A percentile compares a stretch with the other conserved stretches of the same genome.
Evolutionary conservation across 1,284 basidiomycete species (phyloP).

Genomic region (Trichosporon sp.): DNA sequence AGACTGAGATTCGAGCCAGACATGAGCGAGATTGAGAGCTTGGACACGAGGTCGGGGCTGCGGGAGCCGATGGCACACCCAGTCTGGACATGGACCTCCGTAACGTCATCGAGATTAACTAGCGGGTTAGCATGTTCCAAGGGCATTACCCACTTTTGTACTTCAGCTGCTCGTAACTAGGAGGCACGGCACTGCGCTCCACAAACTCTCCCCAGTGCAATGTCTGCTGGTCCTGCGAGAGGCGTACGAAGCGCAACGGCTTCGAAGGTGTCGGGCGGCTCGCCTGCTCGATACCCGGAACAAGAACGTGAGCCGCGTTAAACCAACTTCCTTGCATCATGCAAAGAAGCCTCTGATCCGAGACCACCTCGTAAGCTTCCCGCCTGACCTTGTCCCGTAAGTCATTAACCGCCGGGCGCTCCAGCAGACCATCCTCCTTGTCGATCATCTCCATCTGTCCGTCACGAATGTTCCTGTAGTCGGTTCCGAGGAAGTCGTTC

Average conservation of each 20-base stretch:
- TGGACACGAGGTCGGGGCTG: conserved; percentile 59
- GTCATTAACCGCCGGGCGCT: conserved; percentile 81
- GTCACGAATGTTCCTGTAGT: conserved; percentile 84
- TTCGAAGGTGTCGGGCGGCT: conserved; percentile 35
- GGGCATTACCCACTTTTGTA: conserved; percentile 64
- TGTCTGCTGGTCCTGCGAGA: conserved; percentile 47
- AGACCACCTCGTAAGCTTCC: conserved; percentile 90
- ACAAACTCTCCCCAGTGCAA: conserved; percentile 51
- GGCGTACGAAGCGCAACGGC: conserved; percentile 47
- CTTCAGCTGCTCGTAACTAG: conserved; percentile 41
- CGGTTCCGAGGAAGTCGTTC: conserved; percentile 77
- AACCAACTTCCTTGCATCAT: conserved; percentile 55
- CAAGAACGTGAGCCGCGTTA: conserved; percentile 44
- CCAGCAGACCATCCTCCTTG: conserved; percentile 83
- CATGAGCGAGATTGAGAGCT: conserved; percentile 76
- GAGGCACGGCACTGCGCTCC: conserved; percentile 32
- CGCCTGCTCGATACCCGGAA: conserved; percentile 37
- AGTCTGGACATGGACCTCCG: conserved; percentile 76
- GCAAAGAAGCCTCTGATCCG: conserved; percentile 70
- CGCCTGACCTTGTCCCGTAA: conserved; percentile 82
- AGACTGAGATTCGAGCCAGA: conserved; percentile 68
- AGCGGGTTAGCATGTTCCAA: conserved; percentile 19
- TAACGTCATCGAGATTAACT: conserved; percentile 75
- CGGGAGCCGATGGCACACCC: conserved; percentile 63
- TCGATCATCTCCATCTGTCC: conserved; percentile 93